phyloP scores from a whole-genome alignment of 2,329 filamentous ascomycete genomes.

The Thyridium curvatum region DNA sequence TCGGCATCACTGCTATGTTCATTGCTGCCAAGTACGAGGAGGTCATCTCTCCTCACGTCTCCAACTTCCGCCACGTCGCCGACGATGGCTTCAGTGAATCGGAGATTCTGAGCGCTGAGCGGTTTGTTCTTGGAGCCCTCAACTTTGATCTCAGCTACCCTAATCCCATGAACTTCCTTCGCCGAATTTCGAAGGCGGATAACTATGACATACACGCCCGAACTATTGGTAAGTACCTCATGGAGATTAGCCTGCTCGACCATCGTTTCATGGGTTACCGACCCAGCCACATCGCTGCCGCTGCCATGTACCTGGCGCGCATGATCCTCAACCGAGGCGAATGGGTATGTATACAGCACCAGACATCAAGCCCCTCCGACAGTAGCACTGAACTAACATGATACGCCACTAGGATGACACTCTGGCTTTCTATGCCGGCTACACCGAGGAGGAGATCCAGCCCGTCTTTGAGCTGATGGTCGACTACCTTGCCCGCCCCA shows the following conservation, averaged over 20 bases:
- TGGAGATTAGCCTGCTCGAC: slow-evolving; percentile 94
- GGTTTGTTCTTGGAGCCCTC: slow-evolving; percentile 83
- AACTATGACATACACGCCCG: slow-evolving; percentile 98
- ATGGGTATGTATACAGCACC: slow-evolving; percentile 78
- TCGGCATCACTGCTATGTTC: slow-evolving; percentile 98
- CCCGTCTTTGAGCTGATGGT: slow-evolving; percentile 93
- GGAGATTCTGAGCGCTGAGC: slow-evolving; percentile 95
- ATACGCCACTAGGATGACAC: slow-evolving; percentile 62
- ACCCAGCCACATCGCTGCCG: slow-evolving; percentile 85
- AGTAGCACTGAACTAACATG: slow-evolving; percentile 7
- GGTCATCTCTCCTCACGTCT: slow-evolving; percentile 91
- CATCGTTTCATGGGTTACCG: slow-evolving; percentile 88
- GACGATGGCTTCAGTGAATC: slow-evolving; percentile 94
- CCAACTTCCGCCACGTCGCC: slow-evolving; percentile 94
- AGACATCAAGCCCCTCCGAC: no score
- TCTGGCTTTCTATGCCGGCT: slow-evolving; percentile 85
- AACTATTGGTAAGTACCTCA: slow-evolving; percentile 93
- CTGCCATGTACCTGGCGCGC: slow-evolving; percentile 90
- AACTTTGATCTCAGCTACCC: slow-evolving; percentile 98
- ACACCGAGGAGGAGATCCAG: slow-evolving; percentile 86
- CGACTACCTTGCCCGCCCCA: slow-evolving; percentile 86
- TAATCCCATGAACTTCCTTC: slow-evolving; percentile 99
- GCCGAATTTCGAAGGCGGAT: slow-evolving; percentile 97
- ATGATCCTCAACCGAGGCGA: slow-evolving; percentile 83
- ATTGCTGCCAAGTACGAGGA: slow-evolving; percentile 99